Evolutionary conservation across 169 alveolate genomes (phyloP).

Genomic region (Eimeria maxima): DNA sequence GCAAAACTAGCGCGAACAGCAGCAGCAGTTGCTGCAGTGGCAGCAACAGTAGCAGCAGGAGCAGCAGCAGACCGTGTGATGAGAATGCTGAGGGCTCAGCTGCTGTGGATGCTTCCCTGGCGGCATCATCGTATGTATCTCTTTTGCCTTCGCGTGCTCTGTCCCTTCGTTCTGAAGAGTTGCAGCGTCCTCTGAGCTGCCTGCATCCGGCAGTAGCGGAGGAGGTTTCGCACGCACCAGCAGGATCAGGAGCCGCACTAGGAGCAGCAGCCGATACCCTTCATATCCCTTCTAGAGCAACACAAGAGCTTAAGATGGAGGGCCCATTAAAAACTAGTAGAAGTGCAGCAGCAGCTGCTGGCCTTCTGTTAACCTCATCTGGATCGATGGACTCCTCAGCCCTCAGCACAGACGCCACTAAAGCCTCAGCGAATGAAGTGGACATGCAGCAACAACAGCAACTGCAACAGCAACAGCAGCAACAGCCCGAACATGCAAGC

Average conservation of each 20-base stretch:
- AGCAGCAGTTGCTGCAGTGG: conserved; percentile 42
- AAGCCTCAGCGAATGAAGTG: not conserved
- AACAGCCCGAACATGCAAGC: not conserved
- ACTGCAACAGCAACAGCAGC: not conserved
- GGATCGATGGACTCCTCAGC: not conserved
- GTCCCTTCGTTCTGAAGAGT: not conserved
- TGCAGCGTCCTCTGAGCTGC: not conserved
- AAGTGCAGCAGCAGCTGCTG: not conserved
- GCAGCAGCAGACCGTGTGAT: conserved; percentile 26
- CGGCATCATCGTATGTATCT: not conserved
- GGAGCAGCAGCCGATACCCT: conserved; percentile 35
- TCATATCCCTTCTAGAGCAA: not conserved
- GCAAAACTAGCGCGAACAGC: not conserved
- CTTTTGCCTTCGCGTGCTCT: not conserved
- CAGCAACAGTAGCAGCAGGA: conserved; percentile 26
- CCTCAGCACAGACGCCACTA: conserved; percentile 13
- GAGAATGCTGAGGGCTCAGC: not conserved
- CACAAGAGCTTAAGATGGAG: not conserved
- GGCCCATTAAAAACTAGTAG: not conserved
- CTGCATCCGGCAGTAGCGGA: not conserved
- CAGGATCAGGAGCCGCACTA: conserved; percentile 12
- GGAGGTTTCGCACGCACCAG: conserved; percentile 12
- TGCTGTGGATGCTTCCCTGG: not conserved
- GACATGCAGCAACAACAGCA: not conserved
- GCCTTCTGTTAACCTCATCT: not conserved